Conservation (phyloP, 805 yeast species). For the Isabelozyma rhagii region DNA sequence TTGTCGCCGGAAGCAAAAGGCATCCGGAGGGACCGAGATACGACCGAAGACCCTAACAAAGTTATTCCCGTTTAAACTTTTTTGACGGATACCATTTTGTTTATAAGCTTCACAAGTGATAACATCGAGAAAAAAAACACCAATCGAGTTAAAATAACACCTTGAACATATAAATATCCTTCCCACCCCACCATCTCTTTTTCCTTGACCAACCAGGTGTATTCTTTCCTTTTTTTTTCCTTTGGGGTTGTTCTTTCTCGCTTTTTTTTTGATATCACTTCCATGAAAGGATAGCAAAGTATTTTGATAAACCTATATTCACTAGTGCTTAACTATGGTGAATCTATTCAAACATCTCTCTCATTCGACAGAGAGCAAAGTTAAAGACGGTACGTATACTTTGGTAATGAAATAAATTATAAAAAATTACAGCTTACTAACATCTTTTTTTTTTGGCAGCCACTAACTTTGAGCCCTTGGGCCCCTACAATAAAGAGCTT, state of each 20-base stretch:
- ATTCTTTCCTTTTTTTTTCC: too few relatives aligned
- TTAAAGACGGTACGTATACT: constrained; percentile 12
- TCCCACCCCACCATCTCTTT: neutral
- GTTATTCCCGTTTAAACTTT: neutral
- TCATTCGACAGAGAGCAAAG: constrained; percentile 12
- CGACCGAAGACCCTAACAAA: neutral
- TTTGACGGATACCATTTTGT: neutral
- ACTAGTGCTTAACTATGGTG: neutral
- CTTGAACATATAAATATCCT: neutral
- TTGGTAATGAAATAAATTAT: too few relatives aligned
- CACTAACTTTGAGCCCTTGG: constrained; percentile 50
- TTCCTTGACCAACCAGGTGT: neutral
- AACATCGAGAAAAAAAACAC: neutral
- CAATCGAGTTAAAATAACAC: neutral
- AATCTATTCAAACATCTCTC: constrained; percentile 8
- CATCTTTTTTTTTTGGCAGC: constrained; percentile 21
- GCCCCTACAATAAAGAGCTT: constrained; percentile 56
- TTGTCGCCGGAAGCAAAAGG: neutral
- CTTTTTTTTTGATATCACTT: too few relatives aligned
- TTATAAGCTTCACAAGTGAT: too few relatives aligned
- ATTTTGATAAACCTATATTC: neutral
- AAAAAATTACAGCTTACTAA: neutral
- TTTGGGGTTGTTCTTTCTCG: too few relatives aligned
- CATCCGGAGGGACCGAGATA: neutral
- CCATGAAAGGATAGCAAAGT: too few relatives aligned